Base-by-base conservation (phyloP, 306 rosid species). In the Rubus idaeus region DNA sequence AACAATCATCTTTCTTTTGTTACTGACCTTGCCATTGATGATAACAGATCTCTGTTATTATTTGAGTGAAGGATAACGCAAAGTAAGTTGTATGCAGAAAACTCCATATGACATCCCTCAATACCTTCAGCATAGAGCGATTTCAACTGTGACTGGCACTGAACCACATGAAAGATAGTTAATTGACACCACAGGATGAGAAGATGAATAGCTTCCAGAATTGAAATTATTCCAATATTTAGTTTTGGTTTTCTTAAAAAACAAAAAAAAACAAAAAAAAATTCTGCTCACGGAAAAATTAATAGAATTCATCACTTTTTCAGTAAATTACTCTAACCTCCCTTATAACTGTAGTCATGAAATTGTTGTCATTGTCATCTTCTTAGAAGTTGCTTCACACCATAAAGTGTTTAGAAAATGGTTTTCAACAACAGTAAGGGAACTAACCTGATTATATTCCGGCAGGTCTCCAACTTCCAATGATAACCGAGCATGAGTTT, bases 51-150 rank as follows among this genome's bases (percentile, higher is more conserved):
- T 86, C 98, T 89, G 83, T 86, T 80, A 84, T 92, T 92, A 81
- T 86, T 96, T 56, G 99, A 91, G 86, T 96, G 97, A 87, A 96
- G 61, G 80, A 96, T 91, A 30, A 89, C 98, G 81, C 97, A 96
- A 37, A 96, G 97, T 82, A 96, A 84, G 91, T 90, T 88, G 92
- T 96, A 96, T 6, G 98, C 99, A 83, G 98, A 86, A 85, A 96
- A 96, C 83, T 96, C 99, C 98, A 96, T 86, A 78, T 85, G 77
- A 37, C 91, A 96, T 68, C 99, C 98, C 83, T 87, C 85, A 80
- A 89, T 91, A 77, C 99, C 99, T 65, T 96, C 99, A 3, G 90
- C 93, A 78, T 96, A 96, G 26, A 96, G 91, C 66, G 89, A 83
- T 83, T 78, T 81, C 79, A 96, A 77, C 89, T 92, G 99, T 67